phyloP scores from a whole-genome alignment of 2,329 filamentous ascomycete genomes.

The Proliferodiscus dingleyae region DNA sequence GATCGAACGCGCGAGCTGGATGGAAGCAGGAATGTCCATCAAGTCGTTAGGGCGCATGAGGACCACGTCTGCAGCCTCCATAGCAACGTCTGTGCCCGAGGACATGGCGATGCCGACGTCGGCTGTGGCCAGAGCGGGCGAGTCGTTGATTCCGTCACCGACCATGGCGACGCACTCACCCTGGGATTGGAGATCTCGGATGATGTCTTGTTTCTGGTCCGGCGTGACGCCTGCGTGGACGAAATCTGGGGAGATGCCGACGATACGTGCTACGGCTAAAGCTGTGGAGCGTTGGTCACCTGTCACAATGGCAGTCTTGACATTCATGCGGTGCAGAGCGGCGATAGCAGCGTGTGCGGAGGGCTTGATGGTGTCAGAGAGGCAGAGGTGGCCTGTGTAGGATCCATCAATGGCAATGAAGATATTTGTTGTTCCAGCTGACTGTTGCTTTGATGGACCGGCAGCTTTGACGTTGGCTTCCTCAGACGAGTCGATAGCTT shows the following conservation, averaged over 20 bases:
- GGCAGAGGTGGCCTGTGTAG: constrained; percentile 77
- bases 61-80: constrained; percentile 94
- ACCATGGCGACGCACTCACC: constrained; percentile 92
- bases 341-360: constrained; percentile 76
- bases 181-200: constrained; percentile 67
- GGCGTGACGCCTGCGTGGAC: constrained; percentile 87
- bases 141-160: constrained; percentile 97
- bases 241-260: constrained; percentile 71
- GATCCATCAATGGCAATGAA: constrained; percentile 80
- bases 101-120: constrained; percentile 90
- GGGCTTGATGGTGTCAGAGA: constrained; percentile 88
- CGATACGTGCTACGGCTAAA: constrained; percentile 71
- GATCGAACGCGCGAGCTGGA: constrained; percentile 77
- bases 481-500: constrained; percentile 60
- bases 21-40: constrained; percentile 83
- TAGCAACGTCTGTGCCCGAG: constrained; percentile 91
- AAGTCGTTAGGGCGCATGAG: constrained; percentile 91
- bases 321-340: constrained; percentile 77
- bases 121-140: constrained; percentile 86
- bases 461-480: constrained; percentile 46
- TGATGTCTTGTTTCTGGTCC: constrained; percentile 83
- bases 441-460: constrained; percentile 29
- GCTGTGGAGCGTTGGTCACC: constrained; percentile 86
- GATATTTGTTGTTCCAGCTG: constrained; percentile 78
- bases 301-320: constrained; percentile 87